These are phyloP conservation scores for Saccharomyces hybrid DNA, from an alignment of 1,139 yeast species.

Conservation along the genomic window DNA sequence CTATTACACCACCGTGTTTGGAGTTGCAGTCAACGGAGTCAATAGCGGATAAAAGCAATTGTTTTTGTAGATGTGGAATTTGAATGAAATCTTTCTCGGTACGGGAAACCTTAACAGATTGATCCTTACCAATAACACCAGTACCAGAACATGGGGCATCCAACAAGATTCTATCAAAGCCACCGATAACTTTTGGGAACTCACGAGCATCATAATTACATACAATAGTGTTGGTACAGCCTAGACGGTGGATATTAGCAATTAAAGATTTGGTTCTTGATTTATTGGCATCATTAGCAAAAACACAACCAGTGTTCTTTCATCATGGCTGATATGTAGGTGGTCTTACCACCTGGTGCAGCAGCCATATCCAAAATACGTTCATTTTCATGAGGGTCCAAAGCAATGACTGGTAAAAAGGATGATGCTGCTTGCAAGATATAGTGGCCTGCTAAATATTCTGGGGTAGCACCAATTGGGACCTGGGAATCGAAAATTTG, in stretches of 20 bases:
- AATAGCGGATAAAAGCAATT: slow-evolving; percentile 84
- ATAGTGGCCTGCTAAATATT: slow-evolving; percentile 94
- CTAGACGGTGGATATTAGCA: slow-evolving; percentile 95
- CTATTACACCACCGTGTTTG: slow-evolving; percentile 87
- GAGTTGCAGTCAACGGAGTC: slow-evolving; percentile 94
- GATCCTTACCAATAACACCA: slow-evolving; percentile 97
- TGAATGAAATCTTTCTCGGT: slow-evolving; percentile 95
- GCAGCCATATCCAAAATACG: slow-evolving; percentile 98
- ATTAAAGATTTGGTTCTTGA: slow-evolving; percentile 92
- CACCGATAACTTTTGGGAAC: slow-evolving; percentile 96
- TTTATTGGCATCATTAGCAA: slow-evolving; percentile 95
- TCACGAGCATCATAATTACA: slow-evolving; percentile 98
- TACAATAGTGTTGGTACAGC: slow-evolving; percentile 92
- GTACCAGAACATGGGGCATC: slow-evolving; percentile 99
- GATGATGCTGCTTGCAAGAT: slow-evolving; percentile 98
- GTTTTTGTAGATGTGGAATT: slow-evolving; percentile 94
- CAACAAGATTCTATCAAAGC: slow-evolving; percentile 86
- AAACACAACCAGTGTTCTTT: slow-evolving; percentile 94
- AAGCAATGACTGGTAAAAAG: slow-evolving; percentile 94
- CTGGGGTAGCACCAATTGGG: slow-evolving; percentile 99
- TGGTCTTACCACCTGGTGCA: slow-evolving; percentile 99
- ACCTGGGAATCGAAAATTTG: slow-evolving; percentile 97
- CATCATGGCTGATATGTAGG: slow-evolving; percentile 93
- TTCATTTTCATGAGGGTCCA: slow-evolving; percentile 93
- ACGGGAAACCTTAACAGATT: slow-evolving; percentile 85